Evolutionary conservation across 352 stramenopile species (phyloP).

Genomic region (Proteromonas lacertae): DNA sequence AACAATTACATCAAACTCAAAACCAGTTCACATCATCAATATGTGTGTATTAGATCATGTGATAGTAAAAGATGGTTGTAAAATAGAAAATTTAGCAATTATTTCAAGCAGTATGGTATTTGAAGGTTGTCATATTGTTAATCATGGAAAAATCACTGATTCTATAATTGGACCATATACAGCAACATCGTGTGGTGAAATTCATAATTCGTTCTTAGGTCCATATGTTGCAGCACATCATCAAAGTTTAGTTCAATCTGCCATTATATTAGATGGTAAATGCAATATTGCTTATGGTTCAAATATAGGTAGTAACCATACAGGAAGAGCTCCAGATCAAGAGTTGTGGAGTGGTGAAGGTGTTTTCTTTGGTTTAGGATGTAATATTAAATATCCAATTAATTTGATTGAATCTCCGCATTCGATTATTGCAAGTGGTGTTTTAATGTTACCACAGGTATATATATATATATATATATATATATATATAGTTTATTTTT

Average conservation of each 20-base stretch:
- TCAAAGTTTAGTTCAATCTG: conserved; percentile 51
- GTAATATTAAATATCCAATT: conserved; percentile 52
- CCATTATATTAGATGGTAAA: conserved; percentile 49
- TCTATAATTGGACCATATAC: conserved; percentile 41
- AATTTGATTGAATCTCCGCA: conserved; percentile 53
- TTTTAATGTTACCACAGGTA: too few species aligned
- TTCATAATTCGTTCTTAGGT: conserved; percentile 47
- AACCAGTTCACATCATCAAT: too few species aligned
- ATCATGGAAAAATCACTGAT: too few species aligned
- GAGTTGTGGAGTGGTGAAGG: conserved; percentile 53
- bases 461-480: too few species aligned
- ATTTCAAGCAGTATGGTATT: too few species aligned
- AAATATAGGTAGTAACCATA: conserved; percentile 73
- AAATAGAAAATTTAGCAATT: too few species aligned
- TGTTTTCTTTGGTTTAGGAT: conserved; percentile 57
- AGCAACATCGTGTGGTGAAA: conserved; percentile 38
- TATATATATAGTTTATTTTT: too few species aligned
- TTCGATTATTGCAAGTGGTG: conserved; percentile 47
- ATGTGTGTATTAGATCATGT: too few species aligned
- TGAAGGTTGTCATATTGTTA: too few species aligned
- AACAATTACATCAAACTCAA: too few species aligned
- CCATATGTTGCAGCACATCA: conserved; percentile 74
- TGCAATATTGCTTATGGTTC: conserved; percentile 62
- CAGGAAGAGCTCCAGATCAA: conserved; percentile 17
- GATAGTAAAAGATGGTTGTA: too few species aligned